phyloP scores from a whole-genome alignment of 805 yeast genomes.

The Ogataea pignaliae region DNA sequence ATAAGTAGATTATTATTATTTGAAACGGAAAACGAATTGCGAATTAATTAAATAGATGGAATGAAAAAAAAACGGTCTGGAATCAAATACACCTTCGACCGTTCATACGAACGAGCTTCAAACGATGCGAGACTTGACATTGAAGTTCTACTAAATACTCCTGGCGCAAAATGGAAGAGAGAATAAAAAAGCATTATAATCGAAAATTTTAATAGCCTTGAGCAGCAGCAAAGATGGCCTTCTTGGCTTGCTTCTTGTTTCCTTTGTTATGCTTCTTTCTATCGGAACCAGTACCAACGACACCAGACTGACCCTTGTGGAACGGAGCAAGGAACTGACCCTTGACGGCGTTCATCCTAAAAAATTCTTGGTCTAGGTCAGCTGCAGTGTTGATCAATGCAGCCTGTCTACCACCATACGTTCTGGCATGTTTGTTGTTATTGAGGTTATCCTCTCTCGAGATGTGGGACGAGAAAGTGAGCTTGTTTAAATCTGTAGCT shows the following conservation, averaged over 20 bases:
- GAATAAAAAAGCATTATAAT: background rate
- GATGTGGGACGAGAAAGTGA: constrained; percentile 78
- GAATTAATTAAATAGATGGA: too few species aligned
- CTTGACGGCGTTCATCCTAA: constrained; percentile 57
- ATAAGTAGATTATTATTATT: background rate
- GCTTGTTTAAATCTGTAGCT: constrained; percentile 60
- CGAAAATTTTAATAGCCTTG: constrained; percentile 1
- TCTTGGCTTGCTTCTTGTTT: constrained; percentile 22
- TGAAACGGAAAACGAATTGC: too few species aligned
- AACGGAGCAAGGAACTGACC: constrained; percentile 71
- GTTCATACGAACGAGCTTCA: too few species aligned
- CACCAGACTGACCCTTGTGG: constrained; percentile 44
- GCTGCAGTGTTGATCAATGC: constrained; percentile 73
- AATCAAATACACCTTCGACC: too few species aligned
- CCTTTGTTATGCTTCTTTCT: constrained; percentile 71
- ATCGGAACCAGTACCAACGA: constrained; percentile 45
- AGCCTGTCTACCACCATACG: constrained; percentile 80
- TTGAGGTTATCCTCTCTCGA: constrained; percentile 42
- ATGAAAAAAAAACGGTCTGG: too few species aligned
- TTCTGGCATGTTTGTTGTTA: constrained; percentile 40
- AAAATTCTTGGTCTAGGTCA: constrained; percentile 83
- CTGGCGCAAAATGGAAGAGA: too few species aligned
- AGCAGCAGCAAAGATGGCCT: constrained; percentile 5
- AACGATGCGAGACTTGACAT: too few species aligned
- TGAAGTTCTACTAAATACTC: too few species aligned